phyloP scores from a whole-genome alignment of 2,329 filamentous ascomycete genomes.

The Alternaria sp. region DNA sequence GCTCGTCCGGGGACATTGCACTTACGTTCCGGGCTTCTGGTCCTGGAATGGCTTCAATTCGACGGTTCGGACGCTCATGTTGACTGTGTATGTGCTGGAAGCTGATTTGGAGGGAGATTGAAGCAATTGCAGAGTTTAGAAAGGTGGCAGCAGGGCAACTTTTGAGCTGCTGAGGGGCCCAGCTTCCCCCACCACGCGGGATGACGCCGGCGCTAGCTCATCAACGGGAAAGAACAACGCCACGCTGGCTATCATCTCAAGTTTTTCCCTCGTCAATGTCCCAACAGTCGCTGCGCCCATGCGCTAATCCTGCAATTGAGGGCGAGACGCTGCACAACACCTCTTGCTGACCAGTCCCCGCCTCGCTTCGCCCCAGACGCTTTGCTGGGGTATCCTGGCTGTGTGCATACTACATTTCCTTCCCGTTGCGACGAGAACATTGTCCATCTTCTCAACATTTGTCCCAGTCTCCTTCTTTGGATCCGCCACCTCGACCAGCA shows the following conservation, averaged over 20 bases:
- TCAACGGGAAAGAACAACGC: constrained; percentile 18
- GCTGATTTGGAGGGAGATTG: constrained; percentile 29
- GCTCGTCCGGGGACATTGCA: constrained; percentile 43
- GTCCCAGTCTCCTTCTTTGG: neutral
- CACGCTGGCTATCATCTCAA: constrained; percentile 11
- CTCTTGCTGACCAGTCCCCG: neutral
- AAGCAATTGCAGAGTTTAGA: constrained; percentile 26
- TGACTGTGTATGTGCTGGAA: constrained; percentile 33
- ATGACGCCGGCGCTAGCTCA: constrained; percentile 40
- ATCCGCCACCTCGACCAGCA: neutral
- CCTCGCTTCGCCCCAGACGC: neutral
- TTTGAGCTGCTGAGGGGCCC: constrained; percentile 42
- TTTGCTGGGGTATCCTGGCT: neutral
- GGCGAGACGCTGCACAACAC: constrained; percentile 7
- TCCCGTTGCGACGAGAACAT: neutral
- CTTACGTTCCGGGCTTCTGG: constrained; percentile 99
- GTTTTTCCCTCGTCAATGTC: constrained; percentile 23
- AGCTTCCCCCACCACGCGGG: constrained; percentile 36
- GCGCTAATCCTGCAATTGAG: constrained; percentile 9
- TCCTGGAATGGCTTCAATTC: constrained; percentile 86
- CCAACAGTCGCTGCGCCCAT: constrained; percentile 10
- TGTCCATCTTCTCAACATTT: constrained; percentile 2
- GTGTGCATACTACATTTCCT: neutral
- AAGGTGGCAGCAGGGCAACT: constrained; percentile 29
- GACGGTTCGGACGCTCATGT: constrained; percentile 78